Evolutionary conservation across 139 green algal species (phyloP).

Genomic region (Trebouxia sp.): DNA sequence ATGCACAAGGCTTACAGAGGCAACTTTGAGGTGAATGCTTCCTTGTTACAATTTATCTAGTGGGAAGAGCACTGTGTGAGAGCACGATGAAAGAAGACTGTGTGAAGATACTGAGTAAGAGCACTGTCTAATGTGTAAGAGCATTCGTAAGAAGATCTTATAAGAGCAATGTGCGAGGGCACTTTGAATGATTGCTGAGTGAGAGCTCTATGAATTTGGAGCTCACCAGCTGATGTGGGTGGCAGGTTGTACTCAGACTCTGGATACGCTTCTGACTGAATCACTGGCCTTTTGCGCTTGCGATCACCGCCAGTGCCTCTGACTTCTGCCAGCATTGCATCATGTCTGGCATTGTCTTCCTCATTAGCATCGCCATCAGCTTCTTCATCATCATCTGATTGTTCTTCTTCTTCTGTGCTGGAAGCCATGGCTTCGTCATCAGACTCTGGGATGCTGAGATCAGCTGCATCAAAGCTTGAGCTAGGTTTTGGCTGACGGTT

Average conservation of each 20-base stretch:
- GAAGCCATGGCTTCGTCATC: neutral
- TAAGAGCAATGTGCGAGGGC: too few relatives aligned
- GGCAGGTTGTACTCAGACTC: constrained; percentile 76
- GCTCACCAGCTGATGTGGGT: constrained; percentile 34
- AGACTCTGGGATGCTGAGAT: neutral
- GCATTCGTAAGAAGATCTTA: too few relatives aligned
- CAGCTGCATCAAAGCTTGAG: neutral
- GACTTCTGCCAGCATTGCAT: constrained; percentile 32
- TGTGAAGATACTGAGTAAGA: too few relatives aligned
- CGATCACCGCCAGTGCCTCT: neutral
- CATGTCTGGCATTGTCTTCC: constrained; percentile 1
- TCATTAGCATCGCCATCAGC: constrained; percentile 27
- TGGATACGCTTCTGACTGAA: constrained; percentile 73
- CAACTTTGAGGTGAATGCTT: too few relatives aligned
- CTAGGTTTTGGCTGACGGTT: neutral
- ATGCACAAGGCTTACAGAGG: too few relatives aligned
- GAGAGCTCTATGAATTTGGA: too few relatives aligned
- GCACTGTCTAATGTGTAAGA: too few relatives aligned
- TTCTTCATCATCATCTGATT: neutral
- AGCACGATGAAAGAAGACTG: too few relatives aligned
- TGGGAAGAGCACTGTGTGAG: too few relatives aligned
- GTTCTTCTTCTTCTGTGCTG: neutral
- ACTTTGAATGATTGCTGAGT: too few relatives aligned
- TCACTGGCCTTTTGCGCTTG: constrained; percentile 22
- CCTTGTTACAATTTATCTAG: too few relatives aligned